phyloP scores from a whole-genome alignment of 2,329 filamentous ascomycete genomes.

The Scolecobasidium constrictum region DNA sequence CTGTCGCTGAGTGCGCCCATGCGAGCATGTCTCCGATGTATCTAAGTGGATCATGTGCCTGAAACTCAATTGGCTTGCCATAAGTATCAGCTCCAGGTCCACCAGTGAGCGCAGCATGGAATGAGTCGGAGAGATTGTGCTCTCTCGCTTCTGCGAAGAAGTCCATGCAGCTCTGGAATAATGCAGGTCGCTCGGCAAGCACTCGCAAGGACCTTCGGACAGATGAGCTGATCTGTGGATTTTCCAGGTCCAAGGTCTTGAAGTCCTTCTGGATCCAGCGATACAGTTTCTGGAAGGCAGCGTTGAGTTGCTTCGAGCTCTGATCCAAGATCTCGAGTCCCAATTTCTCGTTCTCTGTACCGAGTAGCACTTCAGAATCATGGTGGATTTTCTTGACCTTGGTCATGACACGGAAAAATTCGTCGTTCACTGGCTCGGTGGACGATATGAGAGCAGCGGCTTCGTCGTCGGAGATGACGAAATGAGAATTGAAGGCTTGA shows the following conservation, averaged over 20 bases:
- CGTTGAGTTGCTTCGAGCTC: slow-evolving; percentile 74
- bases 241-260: slow-evolving; percentile 84
- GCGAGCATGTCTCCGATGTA: slow-evolving; percentile 97
- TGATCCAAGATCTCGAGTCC: slow-evolving; percentile 88
- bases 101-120: slow-evolving; percentile 80
- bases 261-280: slow-evolving; percentile 93
- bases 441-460: slow-evolving; percentile 63
- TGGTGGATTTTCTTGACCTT: slow-evolving; percentile 79
- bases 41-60: slow-evolving; percentile 79
- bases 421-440: slow-evolving; percentile 72
- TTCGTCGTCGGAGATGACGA: slow-evolving; percentile 75
- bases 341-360: slow-evolving; percentile 78
- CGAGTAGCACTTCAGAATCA: slow-evolving; percentile 81
- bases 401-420: slow-evolving; percentile 66
- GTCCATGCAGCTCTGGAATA: slow-evolving; percentile 90
- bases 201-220: slow-evolving; percentile 78
- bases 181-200: slow-evolving; percentile 73
- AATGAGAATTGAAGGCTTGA: slow-evolving; percentile 67
- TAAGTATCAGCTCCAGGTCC: slow-evolving; percentile 19
- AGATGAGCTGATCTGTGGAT: slow-evolving; percentile 77
- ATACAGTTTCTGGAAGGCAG: slow-evolving; percentile 90
- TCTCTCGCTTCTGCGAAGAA: slow-evolving; percentile 88
- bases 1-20: slow-evolving; percentile 88
- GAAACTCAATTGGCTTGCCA: slow-evolving; percentile 85
- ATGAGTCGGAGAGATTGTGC: slow-evolving; percentile 74